Conservation (phyloP, 306 rosid species). For the Leucaena leucocephala region DNA sequence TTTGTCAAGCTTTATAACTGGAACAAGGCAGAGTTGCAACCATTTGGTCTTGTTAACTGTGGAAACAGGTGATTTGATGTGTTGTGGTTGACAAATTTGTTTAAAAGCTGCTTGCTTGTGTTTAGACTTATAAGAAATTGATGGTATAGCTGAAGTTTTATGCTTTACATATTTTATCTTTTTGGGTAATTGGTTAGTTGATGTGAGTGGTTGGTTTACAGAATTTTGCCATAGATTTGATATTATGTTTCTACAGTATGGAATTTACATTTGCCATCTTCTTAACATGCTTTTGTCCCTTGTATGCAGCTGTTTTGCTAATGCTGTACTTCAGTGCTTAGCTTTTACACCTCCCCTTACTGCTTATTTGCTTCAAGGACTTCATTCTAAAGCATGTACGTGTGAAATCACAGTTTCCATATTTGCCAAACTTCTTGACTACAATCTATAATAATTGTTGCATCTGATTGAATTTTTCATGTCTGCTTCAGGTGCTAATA, state of each 20-base stretch:
- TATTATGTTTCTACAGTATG: conserved; percentile 2
- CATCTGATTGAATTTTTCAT: conserved; percentile 30
- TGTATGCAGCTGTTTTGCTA: conserved; percentile 87
- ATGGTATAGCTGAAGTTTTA: conserved; percentile 11
- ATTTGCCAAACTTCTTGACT: conserved; percentile 11
- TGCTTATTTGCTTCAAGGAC: conserved; percentile 87
- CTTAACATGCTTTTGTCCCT: conserved; percentile 6
- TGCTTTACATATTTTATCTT: conserved; percentile 9
- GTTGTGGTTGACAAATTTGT: conserved; percentile 12
- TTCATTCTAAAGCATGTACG: conserved; percentile 86
- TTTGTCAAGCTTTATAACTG: conserved; percentile 84
- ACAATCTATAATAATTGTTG: conserved; percentile 16
- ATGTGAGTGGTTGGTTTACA: conserved; percentile 15
- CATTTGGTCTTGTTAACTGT: conserved; percentile 83
- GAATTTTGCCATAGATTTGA: conserved; percentile 17
- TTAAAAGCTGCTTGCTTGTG: conserved; percentile 17
- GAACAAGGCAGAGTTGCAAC: conserved; percentile 72
- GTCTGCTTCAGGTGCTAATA: conserved; percentile 66
- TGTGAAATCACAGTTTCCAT: conserved; percentile 31
- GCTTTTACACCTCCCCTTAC: conserved; percentile 93
- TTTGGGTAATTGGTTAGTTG: conserved; percentile 11
- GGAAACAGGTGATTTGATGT: conserved; percentile 80
- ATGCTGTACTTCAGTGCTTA: conserved; percentile 94
- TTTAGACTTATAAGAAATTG: conserved; percentile 24
- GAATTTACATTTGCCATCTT: background rate